Evolutionary conservation across 139 green algal genomes (phyloP), one percentile per base, ranked within the genome.

Genomic region (Microglena sp.): DNA sequence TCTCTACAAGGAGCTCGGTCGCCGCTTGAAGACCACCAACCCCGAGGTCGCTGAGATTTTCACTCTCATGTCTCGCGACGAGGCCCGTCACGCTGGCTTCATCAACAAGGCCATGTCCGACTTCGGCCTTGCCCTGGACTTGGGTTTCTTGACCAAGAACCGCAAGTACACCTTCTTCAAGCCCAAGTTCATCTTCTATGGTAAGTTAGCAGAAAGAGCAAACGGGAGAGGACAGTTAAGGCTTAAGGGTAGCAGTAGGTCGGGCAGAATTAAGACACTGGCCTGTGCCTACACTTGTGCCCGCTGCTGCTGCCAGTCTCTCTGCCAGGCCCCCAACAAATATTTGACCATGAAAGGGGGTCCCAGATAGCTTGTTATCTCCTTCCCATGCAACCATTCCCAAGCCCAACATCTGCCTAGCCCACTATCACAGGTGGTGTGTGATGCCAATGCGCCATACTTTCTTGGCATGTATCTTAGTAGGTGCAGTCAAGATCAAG

Each of bases 111-210:
- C 61, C 29, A 69, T 69, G 68, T 61, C 63, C 6, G 79, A 86
- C 70, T 86, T 86, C 70, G 82, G 82, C 79, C 67, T 86, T 34
- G 79, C 94, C 0, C 83, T 99, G 67, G 94, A 99, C 77, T 84
- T 99, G 36, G 94, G 94, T 68, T 99, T 99, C 86, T 80, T 99
- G 21, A 99, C 94, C 35, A 97, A 97, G 89, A 97, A 96, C 82
- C 64, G 79, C 60, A 83, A 78, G 60, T 88, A 88, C 73, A 88
- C 82, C 18, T 88, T 86, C 76, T 99, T 99, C 86, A 95, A 96
- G 87, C 94, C 94, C 67, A 95, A 99, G 86, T 81, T 77, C 69
- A 70, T 70, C 62, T 53, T 75, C n/a, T 69, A 57, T 28, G n/a
- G n/a, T n/a, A n/a, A n/a, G 55, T 22, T 18, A 22, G 40, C 40